A percentile compares a stretch with the other conserved stretches of the same genome.
Evolutionary conservation across 2,329 filamentous ascomycete genomes (phyloP).

Genomic region (Conoideocrella luteorostrata): DNA sequence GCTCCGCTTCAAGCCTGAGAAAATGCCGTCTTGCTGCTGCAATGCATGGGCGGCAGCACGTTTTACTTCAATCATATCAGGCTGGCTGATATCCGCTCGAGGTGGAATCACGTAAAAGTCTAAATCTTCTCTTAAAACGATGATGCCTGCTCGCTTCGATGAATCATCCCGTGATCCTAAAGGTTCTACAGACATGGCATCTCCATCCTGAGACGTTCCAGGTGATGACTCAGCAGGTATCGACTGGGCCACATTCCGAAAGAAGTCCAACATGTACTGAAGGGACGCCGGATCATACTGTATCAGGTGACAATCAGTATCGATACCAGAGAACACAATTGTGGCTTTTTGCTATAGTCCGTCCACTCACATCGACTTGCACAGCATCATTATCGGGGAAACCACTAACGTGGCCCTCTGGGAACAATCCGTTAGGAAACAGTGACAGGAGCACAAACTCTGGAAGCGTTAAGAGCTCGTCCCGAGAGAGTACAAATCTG

Average conservation of each 20-base stretch:
- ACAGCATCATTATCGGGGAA: conserved; percentile 92
- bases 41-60: conserved; percentile 82
- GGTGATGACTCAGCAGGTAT: conserved; percentile 73
- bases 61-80: conserved; percentile 95
- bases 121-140: conserved; percentile 89
- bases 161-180: conserved; percentile 65
- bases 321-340: neutral
- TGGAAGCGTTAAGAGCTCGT: conserved; percentile 89
- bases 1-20: conserved; percentile 88
- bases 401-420: conserved; percentile 90
- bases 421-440: conserved; percentile 96
- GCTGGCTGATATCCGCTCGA: conserved; percentile 70
- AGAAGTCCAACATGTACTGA: conserved; percentile 99
- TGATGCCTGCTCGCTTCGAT: conserved; percentile 91
- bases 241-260: conserved; percentile 91
- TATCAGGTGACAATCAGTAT: neutral
- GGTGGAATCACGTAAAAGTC: conserved; percentile 98
- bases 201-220: conserved; percentile 55
- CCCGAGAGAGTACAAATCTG: conserved; percentile 86
- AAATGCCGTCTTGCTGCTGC: conserved; percentile 86
- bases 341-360: neutral
- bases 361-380: conserved; percentile 93
- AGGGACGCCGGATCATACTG: conserved; percentile 96
- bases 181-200: conserved; percentile 63
- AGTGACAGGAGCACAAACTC: conserved; percentile 97